Percentiles rank a stretch among this genome's conserved stretches.
These are phyloP conservation scores for Apiospora phragmitis DNA, from an alignment of 2,329 filamentous ascomycete species.

Conservation along the genomic window DNA sequence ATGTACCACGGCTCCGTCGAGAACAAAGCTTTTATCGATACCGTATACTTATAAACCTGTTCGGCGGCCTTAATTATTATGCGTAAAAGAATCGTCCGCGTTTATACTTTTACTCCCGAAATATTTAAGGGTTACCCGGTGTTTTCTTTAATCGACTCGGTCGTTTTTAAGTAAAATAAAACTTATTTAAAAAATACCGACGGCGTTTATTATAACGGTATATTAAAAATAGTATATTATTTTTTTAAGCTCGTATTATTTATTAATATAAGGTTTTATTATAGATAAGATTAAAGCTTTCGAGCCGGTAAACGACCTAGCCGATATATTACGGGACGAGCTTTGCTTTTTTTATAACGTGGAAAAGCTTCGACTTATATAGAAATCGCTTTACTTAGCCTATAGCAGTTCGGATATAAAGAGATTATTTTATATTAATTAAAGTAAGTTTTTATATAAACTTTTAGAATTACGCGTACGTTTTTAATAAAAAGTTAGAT, in stretches of 20 bases:
- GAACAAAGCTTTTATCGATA: neutral
- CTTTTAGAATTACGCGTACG: too few relatives aligned
- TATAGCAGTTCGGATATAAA: neutral
- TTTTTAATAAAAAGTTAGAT: neutral
- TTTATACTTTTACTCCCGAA: neutral
- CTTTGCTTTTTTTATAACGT: neutral
- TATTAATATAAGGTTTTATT: neutral
- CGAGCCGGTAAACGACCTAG: neutral
- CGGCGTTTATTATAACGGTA: neutral
- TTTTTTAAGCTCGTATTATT: neutral
- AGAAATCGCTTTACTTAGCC: neutral
- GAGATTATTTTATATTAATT: neutral
- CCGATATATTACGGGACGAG: neutral
- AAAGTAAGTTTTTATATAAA: neutral
- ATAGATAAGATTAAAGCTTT: neutral
- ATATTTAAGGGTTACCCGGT: neutral
- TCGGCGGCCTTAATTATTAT: neutral
- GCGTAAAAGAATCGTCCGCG: neutral
- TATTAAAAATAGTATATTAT: neutral
- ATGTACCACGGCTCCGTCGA: neutral
- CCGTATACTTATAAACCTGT: neutral
- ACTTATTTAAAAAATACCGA: neutral
- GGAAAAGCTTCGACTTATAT: neutral
- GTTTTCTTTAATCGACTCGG: neutral
- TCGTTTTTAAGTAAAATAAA: neutral